phyloP scores from a whole-genome alignment of 768 basidiomycete genomes.

The Sarcomyxa edulis region DNA sequence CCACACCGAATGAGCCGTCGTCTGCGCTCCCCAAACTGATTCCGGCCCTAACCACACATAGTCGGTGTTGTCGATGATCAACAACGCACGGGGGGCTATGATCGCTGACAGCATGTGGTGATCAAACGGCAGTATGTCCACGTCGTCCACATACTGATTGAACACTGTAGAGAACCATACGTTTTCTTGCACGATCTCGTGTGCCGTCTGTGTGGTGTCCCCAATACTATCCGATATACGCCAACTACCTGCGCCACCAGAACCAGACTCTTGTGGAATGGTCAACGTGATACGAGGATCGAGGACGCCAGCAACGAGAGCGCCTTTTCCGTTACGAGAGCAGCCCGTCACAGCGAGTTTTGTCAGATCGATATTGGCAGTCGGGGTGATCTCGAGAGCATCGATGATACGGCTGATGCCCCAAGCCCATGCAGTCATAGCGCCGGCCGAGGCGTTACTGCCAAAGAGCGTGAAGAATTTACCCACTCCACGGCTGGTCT shows the following conservation, averaged over 20 bases:
- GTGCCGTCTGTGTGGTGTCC: constrained; percentile 42
- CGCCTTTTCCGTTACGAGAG: constrained; percentile 58
- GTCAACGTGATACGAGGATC: constrained; percentile 54
- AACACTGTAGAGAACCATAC: constrained; percentile 56
- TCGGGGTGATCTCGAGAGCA: constrained; percentile 44
- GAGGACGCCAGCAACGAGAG: constrained; percentile 53
- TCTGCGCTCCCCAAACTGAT: constrained; percentile 46
- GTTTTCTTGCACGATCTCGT: constrained; percentile 56
- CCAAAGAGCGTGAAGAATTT: constrained; percentile 58
- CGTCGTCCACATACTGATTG: constrained; percentile 37
- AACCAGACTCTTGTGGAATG: constrained; percentile 59
- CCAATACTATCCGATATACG: constrained; percentile 35
- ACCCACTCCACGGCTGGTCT: constrained; percentile 43
- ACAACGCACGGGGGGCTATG: constrained; percentile 48
- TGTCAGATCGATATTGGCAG: constrained; percentile 39
- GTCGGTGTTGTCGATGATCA: constrained; percentile 51
- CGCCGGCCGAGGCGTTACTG: constrained; percentile 35
- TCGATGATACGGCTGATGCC: constrained; percentile 57
- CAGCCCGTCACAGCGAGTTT: constrained; percentile 55
- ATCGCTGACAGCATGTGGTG: constrained; percentile 53
- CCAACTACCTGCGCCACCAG: constrained; percentile 58
- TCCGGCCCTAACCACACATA: constrained; percentile 52
- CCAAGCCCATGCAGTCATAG: constrained; percentile 63
- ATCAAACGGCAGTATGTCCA: constrained; percentile 48
- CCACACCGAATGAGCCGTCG: constrained; percentile 43